Conservation (phyloP, 2,329 filamentous ascomycete genomes). For the Arthrobotrys musiformis region DNA sequence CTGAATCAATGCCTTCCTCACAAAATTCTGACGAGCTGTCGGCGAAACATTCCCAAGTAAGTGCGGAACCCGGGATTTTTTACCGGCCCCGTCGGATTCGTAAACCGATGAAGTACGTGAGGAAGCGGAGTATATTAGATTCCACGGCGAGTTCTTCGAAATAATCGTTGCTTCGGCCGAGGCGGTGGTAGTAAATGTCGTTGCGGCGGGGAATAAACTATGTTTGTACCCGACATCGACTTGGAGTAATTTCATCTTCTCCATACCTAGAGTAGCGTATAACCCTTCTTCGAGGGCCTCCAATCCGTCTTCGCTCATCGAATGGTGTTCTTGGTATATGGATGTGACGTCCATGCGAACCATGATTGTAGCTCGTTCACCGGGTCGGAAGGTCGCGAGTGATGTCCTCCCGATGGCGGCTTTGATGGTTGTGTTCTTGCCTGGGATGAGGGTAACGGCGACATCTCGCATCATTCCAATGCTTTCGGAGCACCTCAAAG, state of each 20-base stretch:
- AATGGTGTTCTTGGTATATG: neutral
- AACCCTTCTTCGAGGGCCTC: conserved; percentile 35
- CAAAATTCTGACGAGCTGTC: conserved; percentile 15
- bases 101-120: neutral
- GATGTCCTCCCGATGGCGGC: conserved; percentile 20
- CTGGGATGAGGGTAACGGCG: neutral
- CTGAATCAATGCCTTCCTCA: conserved; percentile 45
- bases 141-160: conserved; percentile 13
- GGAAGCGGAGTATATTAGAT: neutral
- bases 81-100: neutral
- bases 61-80: neutral
- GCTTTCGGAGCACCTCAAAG: conserved; percentile 4
- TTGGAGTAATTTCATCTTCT: conserved; percentile 15
- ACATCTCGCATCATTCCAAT: conserved; percentile 45
- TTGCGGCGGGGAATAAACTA: conserved; percentile 21
- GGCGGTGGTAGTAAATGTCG: neutral
- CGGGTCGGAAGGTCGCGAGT: conserved; percentile 20
- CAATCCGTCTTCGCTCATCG: neutral
- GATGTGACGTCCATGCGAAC: conserved; percentile 26
- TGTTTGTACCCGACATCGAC: conserved; percentile 34
- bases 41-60: conserved; percentile 3
- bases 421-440: neutral
- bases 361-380: conserved; percentile 37
- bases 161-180: conserved; percentile 11
- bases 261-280: conserved; percentile 36